A percentile compares a stretch with the other conserved stretches of the same genome.
Evolutionary conservation across 2,329 filamentous ascomycete species (phyloP).

Genomic region (Diaporthe destruens): DNA sequence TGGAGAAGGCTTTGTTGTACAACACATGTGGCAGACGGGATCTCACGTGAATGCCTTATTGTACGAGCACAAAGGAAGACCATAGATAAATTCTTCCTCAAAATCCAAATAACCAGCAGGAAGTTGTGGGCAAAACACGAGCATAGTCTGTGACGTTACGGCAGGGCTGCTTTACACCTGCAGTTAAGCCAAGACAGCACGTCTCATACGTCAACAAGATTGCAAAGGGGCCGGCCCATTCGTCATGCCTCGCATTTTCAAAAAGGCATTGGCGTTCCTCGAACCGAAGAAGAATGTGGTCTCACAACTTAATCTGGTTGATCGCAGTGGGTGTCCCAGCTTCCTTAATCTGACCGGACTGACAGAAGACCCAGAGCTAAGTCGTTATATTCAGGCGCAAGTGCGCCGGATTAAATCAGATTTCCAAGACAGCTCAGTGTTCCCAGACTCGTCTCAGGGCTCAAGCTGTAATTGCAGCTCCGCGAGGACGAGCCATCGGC

Average conservation of each 20-base stretch:
- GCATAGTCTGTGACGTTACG: neutral
- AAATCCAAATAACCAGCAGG: rapidly evolving
- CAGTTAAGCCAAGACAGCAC: no score
- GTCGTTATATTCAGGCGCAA: neutral
- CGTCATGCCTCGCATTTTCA: neutral
- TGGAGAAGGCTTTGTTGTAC: neutral
- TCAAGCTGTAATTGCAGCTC: neutral
- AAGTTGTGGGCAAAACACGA: neutral
- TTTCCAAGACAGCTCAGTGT: neutral
- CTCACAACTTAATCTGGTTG: neutral
- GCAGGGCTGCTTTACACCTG: neutral
- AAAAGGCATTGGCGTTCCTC: neutral
- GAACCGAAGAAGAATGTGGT: neutral
- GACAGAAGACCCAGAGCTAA: neutral
- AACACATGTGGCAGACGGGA: neutral
- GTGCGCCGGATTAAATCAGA: neutral
- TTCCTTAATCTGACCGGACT: neutral
- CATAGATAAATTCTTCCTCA: neutral
- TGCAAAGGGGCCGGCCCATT: neutral
- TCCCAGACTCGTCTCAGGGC: neutral
- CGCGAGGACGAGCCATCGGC: neutral
- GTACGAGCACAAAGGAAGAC: neutral
- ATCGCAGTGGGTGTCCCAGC: neutral
- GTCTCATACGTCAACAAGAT: neutral
- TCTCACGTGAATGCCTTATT: neutral